Percentiles rank a stretch among this genome's conserved stretches.
Evolutionary conservation across 352 stramenopile species (phyloP).

Genomic region (Phytophthora macrochlamydospora): DNA sequence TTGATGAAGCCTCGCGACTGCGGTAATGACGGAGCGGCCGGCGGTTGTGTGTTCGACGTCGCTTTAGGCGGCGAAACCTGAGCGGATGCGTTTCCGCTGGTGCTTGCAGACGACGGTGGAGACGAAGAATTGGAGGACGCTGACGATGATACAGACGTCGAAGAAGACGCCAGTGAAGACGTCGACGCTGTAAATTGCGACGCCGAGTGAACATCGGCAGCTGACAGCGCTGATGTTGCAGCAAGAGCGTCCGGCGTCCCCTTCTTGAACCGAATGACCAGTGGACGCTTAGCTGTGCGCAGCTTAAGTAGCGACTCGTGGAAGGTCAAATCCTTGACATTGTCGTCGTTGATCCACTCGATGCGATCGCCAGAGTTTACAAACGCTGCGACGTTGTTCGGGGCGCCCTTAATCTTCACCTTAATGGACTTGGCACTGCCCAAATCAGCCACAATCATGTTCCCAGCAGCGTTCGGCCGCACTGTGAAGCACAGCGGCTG

Average conservation of each 20-base stretch:
- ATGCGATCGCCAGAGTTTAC: slow-evolving; percentile 72
- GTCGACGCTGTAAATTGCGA: slow-evolving; percentile 30
- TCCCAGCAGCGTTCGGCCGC: slow-evolving; percentile 58
- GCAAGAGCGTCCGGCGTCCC: slow-evolving; percentile 44
- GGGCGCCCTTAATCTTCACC: slow-evolving; percentile 70
- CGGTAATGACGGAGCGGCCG: slow-evolving; percentile 19
- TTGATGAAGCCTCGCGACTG: slow-evolving; percentile 56
- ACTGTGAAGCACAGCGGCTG: slow-evolving; percentile 86
- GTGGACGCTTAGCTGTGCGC: slow-evolving; percentile 77
- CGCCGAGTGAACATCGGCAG: slow-evolving; percentile 23
- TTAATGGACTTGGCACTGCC: slow-evolving; percentile 89
- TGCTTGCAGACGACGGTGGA: slow-evolving; percentile 16
- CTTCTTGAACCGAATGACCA: slow-evolving; percentile 88
- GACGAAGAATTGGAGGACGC: slow-evolving; percentile 25
- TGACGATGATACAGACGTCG: slow-evolving; percentile 32
- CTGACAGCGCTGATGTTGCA: slow-evolving; percentile 21
- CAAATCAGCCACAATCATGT: slow-evolving; percentile 84
- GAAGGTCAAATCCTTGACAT: slow-evolving; percentile 73
- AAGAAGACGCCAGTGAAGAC: slow-evolving; percentile 31
- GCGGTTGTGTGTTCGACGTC: slow-evolving; percentile 22
- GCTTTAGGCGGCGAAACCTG: slow-evolving; percentile 22
- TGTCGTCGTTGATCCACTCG: slow-evolving; percentile 87
- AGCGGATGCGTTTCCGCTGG: slow-evolving; percentile 13
- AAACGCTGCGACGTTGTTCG: slow-evolving; percentile 57
- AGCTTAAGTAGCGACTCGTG: slow-evolving; percentile 86